phyloP scores from a whole-genome alignment of 257 asterid genomes.

The Anisodus tanguticus region DNA sequence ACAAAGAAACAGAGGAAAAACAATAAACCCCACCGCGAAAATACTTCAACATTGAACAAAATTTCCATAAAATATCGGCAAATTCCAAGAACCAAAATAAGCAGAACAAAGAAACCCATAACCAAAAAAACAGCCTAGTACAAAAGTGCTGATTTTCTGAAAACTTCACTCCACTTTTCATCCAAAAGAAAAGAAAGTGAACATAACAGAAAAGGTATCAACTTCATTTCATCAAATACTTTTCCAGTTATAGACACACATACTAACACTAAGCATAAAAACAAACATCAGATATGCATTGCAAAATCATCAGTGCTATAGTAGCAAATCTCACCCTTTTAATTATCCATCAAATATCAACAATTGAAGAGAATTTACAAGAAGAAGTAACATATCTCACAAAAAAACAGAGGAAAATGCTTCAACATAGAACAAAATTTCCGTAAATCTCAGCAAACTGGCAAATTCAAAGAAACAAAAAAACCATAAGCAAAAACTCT shows the following conservation, averaged over 20 bases:
- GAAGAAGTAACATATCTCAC: neutral
- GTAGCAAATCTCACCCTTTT: neutral
- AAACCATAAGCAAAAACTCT: no score
- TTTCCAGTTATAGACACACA: no score
- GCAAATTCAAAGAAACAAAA: neutral
- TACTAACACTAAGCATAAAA: neutral
- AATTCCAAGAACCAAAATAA: no score
- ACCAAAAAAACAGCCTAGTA: no score
- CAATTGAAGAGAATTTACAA: neutral
- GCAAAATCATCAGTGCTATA: neutral
- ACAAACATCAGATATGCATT: neutral
- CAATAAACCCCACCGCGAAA: no score
- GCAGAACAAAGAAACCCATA: no score
- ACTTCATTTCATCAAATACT: neutral
- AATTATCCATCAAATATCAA: neutral
- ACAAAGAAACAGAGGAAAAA: no score
- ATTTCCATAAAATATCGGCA: no score
- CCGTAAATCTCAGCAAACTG: neutral
- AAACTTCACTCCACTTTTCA: conserved; percentile 78
- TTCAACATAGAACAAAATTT: neutral
- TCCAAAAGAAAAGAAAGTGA: neutral
- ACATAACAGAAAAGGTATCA: neutral
- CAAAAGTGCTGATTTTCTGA: conserved; percentile 36
- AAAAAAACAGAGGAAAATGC: neutral
- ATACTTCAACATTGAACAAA: no score